Evolutionary conservation across 1,284 basidiomycete genomes (phyloP).

Genomic region (Cryptococcus sp.): DNA sequence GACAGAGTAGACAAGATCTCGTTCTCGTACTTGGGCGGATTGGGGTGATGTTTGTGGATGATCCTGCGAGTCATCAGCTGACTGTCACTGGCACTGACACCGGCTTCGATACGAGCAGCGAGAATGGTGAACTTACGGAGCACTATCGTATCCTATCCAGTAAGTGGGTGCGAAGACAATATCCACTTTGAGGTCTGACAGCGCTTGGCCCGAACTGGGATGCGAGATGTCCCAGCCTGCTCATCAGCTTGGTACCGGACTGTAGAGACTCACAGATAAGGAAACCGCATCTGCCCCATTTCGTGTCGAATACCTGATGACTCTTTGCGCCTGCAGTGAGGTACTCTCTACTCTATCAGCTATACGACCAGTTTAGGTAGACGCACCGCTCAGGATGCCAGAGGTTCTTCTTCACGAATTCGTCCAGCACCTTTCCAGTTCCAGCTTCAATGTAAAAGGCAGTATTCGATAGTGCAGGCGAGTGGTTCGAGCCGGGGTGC

Average conservation of each 20-base stretch:
- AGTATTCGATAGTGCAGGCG: slow-evolving; percentile 37
- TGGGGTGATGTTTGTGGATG: slow-evolving; percentile 12
- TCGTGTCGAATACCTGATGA: slow-evolving; percentile 34
- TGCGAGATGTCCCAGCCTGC: slow-evolving; percentile 47
- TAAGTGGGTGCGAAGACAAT: slow-evolving; percentile 46
- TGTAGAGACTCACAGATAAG: slow-evolving; percentile 35
- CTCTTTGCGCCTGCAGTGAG: slow-evolving; percentile 30
- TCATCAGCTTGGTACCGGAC: background rate
- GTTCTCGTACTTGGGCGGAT: slow-evolving; percentile 32
- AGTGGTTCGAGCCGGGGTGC: background rate
- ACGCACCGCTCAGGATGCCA: slow-evolving; percentile 53
- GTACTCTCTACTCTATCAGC: slow-evolving; percentile 30
- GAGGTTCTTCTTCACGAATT: slow-evolving; percentile 51
- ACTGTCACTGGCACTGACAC: too few relatives aligned
- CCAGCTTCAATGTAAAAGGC: slow-evolving; percentile 49
- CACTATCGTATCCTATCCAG: slow-evolving; percentile 40
- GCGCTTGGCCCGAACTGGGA: slow-evolving; percentile 23
- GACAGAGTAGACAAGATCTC: slow-evolving; percentile 27
- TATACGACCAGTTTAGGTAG: background rate
- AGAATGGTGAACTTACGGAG: slow-evolving; percentile 32
- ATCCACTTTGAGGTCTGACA: slow-evolving; percentile 34
- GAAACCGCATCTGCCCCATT: slow-evolving; percentile 41
- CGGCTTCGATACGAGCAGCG: too few relatives aligned
- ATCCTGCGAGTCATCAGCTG: slow-evolving; percentile 2
- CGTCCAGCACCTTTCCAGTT: slow-evolving; percentile 31